Evolutionary conservation across 495 filamentous ascomycete genomes (phyloP), one percentile per base, ranked within the genome.

Genomic region (Lophiostoma macrostomum): DNA sequence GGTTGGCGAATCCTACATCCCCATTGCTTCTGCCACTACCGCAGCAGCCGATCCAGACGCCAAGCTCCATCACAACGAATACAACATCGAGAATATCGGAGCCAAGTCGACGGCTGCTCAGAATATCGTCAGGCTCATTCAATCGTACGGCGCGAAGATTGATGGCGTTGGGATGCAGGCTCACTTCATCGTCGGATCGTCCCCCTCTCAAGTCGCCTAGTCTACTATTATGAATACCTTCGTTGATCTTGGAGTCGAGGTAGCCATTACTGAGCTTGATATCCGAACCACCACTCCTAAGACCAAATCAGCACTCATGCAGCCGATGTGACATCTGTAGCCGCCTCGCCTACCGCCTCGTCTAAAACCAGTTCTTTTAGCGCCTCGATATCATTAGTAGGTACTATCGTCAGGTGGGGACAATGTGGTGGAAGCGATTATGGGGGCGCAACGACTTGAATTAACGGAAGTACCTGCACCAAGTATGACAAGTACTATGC

Each of bases 51-150:
- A 85, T 60, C 80, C 77, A 0, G 44, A 64, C 13, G 76, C 78
- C 4, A 85, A 85, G 69, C 74, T 86, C 16, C 86, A 84, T 61
- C 82, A 81, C 71, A 86, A 86, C 61, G 58, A 76, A 55, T 87
- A 85, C 70, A 84, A 80, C 69, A 79, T 83, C 60, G 83, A 86
- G 64, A 71, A 63, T 4, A 69, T 72, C 5, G 72, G 76, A 4
- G 55, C 69, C 37, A 79, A 83, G 63, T 66, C 73, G 28, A 71
- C 69, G 0, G 76, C 62, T 4, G 73, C 72, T 3, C 67, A 68
- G 10, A 64, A 60, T 8, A 76, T 86, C 37, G 77, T 85, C 45
- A 71, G 77, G 52, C 61, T 76, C 20, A 61, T 86, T 18, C 54
- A 78, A 41, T 70, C 72, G 0, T 75, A 71, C 18, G 78, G 77